Base-by-base conservation (phyloP, 257 asterid genomes). In the Fraxinus quadrangulata region DNA sequence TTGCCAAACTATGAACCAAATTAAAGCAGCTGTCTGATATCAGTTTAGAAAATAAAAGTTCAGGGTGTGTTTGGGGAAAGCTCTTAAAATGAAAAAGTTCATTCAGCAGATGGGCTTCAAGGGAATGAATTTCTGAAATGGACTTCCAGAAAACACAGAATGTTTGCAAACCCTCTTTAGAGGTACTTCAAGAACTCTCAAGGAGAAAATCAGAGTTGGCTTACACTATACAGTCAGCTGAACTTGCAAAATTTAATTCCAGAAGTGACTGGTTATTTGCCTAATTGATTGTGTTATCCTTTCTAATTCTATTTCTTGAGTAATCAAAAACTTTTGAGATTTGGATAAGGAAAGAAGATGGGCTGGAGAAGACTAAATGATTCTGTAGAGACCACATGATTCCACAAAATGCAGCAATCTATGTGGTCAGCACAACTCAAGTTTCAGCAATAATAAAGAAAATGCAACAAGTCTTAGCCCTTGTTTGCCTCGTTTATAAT, bases 381-480 rank as follows among this genome's bases (percentile, higher is more conserved):
- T 47, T 33, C 49, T 23, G 68, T 19, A 69, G n/a, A 26, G 65
- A 40, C 10, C 34, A 26, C 75, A 30, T 45, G 51, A 78, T 70
- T 45, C 19, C 49, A 59, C 4, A 56, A 67, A 72, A 72, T 17
- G 39, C 42, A 75, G 28, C 56, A 65, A 47, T 47, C 51, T 67
- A 76, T 63, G n/a, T 63, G 3, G 24, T 63, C 54, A 47, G 67
- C 47, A 39, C 37, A 73, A 23, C 16, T 26, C 67, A 63, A 47
- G 26, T 21, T 75, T 21, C 45, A 76, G 40, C 70, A 71, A 73
- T 36, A 40, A 74, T 40, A 61, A 14, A 47, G 30, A 33, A 70
- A 10, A 70, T 12, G 23, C 63, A 78, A 78, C 45, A 67, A 65
- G 49, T 45, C 71, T 47, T 11, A 12, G 5, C 17, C 51, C 51